Evolutionary conservation across 2,329 filamentous ascomycete species (phyloP).

Genomic region (Ophiostoma sp.): DNA sequence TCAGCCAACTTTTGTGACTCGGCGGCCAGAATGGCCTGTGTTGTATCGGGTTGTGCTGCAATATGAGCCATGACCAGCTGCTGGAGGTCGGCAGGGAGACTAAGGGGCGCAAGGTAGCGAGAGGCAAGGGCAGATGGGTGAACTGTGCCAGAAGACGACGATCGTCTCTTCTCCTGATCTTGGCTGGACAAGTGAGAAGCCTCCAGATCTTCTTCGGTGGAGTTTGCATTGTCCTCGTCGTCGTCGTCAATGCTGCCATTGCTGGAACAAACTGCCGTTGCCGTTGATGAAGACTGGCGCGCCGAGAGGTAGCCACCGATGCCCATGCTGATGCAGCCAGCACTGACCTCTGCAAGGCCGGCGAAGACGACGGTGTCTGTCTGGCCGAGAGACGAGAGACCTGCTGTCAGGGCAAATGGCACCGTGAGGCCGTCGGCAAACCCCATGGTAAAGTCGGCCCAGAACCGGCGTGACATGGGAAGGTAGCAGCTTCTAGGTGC

Average conservation of each 20-base stretch:
- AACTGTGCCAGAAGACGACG: neutral
- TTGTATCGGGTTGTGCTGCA: slow-evolving; percentile 16
- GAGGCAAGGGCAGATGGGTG: slow-evolving; percentile 10
- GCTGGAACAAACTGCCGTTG: slow-evolving; percentile 16
- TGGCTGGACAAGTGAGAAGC: too few relatives aligned
- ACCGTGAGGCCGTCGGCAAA: slow-evolving; percentile 71
- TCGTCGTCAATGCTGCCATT: slow-evolving; percentile 17
- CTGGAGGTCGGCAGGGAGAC: slow-evolving; percentile 27
- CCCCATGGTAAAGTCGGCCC: slow-evolving; percentile 65
- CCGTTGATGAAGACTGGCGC: slow-evolving; percentile 27
- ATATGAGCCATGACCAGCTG: slow-evolving; percentile 27
- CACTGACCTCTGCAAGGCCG: slow-evolving; percentile 64
- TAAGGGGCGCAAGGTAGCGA: slow-evolving; percentile 28
- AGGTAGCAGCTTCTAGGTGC: slow-evolving; percentile 3
- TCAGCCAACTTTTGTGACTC: neutral
- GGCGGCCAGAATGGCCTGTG: slow-evolving; percentile 12
- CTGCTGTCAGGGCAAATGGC: slow-evolving; percentile 68
- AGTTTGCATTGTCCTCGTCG: slow-evolving; percentile 17
- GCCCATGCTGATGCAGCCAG: slow-evolving; percentile 69
- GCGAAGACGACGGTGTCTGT: slow-evolving; percentile 61
- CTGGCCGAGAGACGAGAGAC: slow-evolving; percentile 56
- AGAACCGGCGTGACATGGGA: slow-evolving; percentile 38
- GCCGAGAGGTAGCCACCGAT: slow-evolving; percentile 65
- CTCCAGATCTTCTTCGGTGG: neutral
- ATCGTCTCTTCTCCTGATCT: slow-evolving; percentile 29